Percentiles rank a stretch among this genome's conserved stretches.
Conservation (phyloP, 805 yeast genomes). For the Wickerhamia fluorescens region DNA sequence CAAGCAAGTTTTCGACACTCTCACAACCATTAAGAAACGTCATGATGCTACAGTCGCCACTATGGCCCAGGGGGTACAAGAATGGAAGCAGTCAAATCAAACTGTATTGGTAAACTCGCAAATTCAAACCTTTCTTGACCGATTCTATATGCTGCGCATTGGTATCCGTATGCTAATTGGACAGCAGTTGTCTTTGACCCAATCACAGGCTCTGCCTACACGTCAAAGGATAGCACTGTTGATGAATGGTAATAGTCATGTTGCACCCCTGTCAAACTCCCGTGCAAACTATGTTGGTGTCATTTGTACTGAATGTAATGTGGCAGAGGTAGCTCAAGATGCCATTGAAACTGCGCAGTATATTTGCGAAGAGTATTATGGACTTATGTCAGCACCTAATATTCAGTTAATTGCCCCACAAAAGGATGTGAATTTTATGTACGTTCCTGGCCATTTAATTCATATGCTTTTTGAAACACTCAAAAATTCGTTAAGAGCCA, state of each 20-base stretch:
- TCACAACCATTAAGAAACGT: slow-evolving; percentile 67
- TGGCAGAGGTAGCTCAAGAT: slow-evolving; percentile 75
- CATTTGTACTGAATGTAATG: slow-evolving; percentile 78
- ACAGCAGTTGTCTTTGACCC: slow-evolving; percentile 82
- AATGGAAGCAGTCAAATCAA: slow-evolving; percentile 61
- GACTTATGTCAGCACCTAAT: slow-evolving; percentile 78
- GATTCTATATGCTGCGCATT: slow-evolving; percentile 84
- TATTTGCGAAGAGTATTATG: slow-evolving; percentile 88
- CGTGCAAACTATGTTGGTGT: slow-evolving; percentile 74
- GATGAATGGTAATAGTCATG: slow-evolving; percentile 22
- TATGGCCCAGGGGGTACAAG: slow-evolving; percentile 86
- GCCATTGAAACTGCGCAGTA: slow-evolving; percentile 87
- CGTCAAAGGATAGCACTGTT: slow-evolving; percentile 29
- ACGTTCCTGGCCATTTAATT: slow-evolving; percentile 87
- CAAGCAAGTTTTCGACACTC: slow-evolving; percentile 54
- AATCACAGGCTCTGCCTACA: slow-evolving; percentile 47
- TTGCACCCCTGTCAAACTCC: slow-evolving; percentile 1
- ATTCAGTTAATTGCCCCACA: slow-evolving; percentile 72
- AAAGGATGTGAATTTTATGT: slow-evolving; percentile 71
- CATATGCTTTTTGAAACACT: slow-evolving; percentile 88
- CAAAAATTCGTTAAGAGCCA: slow-evolving; percentile 82
- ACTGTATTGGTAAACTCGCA: slow-evolving; percentile 55
- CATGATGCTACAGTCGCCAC: slow-evolving; percentile 94
- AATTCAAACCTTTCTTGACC: slow-evolving; percentile 74
- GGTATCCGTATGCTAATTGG: slow-evolving; percentile 93